These are phyloP conservation scores for Arabidopsis lyrata DNA, from an alignment of 441 rosid genomes.

Conservation along the genomic window DNA sequence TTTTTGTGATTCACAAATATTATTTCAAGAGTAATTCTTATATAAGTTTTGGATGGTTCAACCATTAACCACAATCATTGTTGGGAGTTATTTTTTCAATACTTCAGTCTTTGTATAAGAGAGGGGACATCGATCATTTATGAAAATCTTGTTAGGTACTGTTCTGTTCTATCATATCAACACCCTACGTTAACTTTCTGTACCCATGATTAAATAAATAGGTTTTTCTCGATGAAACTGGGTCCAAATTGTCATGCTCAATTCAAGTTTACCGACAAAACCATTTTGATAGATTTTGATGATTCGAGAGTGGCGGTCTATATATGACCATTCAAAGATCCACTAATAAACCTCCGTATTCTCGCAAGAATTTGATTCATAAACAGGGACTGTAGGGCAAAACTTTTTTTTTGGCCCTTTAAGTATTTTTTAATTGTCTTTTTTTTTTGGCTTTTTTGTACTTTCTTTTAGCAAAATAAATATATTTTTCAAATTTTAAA, in stretches of 20 bases:
- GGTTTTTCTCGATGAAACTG: background rate
- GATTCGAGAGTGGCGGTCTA: background rate
- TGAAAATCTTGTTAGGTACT: slow-evolving; percentile 31
- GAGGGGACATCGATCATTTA: slow-evolving; percentile 28
- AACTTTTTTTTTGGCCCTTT: too few species aligned
- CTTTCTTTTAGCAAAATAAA: too few species aligned
- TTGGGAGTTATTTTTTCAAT: slow-evolving; percentile 21
- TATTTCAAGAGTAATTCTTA: background rate
- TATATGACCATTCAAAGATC: background rate
- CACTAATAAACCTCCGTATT: background rate
- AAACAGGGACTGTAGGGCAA: too few species aligned
- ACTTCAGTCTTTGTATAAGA: slow-evolving; percentile 15
- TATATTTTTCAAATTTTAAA: too few species aligned
- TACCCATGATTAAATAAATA: background rate
- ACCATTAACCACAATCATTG: background rate
- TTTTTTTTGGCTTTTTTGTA: too few species aligned
- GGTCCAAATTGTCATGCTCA: background rate
- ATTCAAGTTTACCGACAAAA: slow-evolving; percentile 4
- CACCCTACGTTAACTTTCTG: background rate
- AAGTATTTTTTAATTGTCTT: too few species aligned
- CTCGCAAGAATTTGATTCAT: too few species aligned
- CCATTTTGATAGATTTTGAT: background rate
- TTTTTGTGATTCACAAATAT: background rate
- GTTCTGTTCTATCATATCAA: slow-evolving; percentile 29
- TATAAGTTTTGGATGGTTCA: slow-evolving; percentile 8